Evolutionary conservation across 129 eudicot genomes (phyloP).

Genomic region (Logfia minima): DNA sequence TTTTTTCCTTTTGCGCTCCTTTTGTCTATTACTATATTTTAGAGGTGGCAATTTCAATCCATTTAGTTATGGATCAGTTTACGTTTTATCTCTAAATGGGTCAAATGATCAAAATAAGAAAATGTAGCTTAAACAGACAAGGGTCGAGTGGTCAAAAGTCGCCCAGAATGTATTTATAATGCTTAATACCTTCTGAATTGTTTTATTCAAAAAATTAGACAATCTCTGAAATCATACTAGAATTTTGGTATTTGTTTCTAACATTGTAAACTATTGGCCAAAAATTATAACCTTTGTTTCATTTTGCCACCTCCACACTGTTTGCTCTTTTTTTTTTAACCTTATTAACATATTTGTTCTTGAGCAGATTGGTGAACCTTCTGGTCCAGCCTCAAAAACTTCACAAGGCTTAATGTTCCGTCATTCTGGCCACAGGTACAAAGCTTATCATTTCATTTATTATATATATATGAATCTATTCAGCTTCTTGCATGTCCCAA

Average conservation of each 20-base stretch:
- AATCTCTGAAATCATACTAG: neutral
- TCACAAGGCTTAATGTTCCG: conserved; percentile 69
- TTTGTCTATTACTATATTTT: neutral
- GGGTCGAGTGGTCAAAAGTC: neutral
- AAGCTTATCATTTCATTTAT: neutral
- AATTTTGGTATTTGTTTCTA: neutral
- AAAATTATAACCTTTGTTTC: neutral
- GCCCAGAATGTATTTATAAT: neutral
- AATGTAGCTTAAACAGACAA: neutral
- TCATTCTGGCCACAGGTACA: conserved; percentile 90
- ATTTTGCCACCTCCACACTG: neutral
- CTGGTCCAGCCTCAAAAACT: conserved; percentile 23
- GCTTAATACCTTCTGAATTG: neutral
- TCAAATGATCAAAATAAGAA: neutral
- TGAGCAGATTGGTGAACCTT: conserved; percentile 35
- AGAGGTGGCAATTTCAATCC: neutral
- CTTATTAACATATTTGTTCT: neutral
- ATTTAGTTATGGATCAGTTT: neutral
- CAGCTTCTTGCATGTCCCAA: neutral
- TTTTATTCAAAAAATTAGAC: neutral
- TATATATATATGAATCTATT: neutral
- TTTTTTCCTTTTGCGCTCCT: neutral
- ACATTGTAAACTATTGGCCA: neutral
- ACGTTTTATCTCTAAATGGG: no score
- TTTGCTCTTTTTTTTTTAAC: neutral